A percentile compares a stretch with the other conserved stretches of the same genome.
phyloP scores from a whole-genome alignment of 805 yeast genomes.

The Ogataea chonburiensis region DNA sequence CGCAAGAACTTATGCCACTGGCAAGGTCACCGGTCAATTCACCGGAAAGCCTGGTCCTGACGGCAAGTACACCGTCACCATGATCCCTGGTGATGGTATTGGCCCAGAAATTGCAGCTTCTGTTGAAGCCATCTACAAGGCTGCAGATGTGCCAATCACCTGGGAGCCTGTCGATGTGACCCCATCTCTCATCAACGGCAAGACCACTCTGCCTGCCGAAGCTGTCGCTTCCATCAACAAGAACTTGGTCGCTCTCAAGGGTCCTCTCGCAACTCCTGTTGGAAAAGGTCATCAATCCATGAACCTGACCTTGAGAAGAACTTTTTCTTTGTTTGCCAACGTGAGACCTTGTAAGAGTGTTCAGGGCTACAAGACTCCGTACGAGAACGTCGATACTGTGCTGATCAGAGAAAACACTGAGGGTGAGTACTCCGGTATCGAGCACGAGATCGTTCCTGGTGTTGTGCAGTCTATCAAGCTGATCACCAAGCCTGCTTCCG shows the following conservation, averaged over 20 bases:
- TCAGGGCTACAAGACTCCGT: constrained; percentile 90
- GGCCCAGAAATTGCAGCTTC: constrained; percentile 95
- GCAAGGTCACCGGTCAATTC: constrained; percentile 59
- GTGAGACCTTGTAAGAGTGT: constrained; percentile 96
- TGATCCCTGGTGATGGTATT: constrained; percentile 98
- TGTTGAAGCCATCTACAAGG: constrained; percentile 87
- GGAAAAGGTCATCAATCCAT: constrained; percentile 98
- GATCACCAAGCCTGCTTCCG: constrained; percentile 94
- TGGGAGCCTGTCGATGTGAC: constrained; percentile 98
- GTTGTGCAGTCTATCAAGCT: constrained; percentile 97
- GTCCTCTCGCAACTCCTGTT: constrained; percentile 97
- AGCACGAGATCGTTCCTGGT: constrained; percentile 97
- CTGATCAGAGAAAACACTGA: constrained; percentile 98
- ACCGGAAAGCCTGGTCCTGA: constrained; percentile 63
- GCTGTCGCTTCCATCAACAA: constrained; percentile 92
- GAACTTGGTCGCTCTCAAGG: constrained; percentile 94
- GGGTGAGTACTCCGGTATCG: constrained; percentile 99
- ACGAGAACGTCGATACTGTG: constrained; percentile 87
- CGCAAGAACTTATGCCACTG: constrained; percentile 37
- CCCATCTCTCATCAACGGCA: constrained; percentile 87
- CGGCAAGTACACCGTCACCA: constrained; percentile 90
- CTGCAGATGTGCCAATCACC: constrained; percentile 93
- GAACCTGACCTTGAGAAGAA: constrained; percentile 96
- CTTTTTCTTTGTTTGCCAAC: constrained; percentile 94
- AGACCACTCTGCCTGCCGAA: constrained; percentile 87